phyloP scores from a whole-genome alignment of 2,329 filamentous ascomycete species.

The Fusarium nurragi region DNA sequence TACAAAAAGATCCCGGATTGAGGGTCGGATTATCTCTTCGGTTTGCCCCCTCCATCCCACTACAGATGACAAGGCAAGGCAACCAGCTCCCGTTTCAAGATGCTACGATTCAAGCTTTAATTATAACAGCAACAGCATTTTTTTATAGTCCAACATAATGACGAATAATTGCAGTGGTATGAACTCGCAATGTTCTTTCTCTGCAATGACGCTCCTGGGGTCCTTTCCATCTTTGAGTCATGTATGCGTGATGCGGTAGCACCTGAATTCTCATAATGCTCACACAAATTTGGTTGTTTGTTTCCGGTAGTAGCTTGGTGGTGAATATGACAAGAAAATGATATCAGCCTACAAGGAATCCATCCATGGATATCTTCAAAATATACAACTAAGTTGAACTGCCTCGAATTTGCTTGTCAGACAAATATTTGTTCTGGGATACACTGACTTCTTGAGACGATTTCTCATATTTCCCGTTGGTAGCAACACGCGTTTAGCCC shows the following conservation, averaged over 20 bases:
- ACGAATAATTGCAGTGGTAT: neutral
- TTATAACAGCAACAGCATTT: neutral
- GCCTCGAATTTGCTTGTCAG: too few species aligned
- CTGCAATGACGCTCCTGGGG: neutral
- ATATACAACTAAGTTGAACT: too few species aligned
- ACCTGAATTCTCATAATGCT: neutral
- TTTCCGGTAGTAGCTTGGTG: neutral
- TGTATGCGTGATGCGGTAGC: too few species aligned
- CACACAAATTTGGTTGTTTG: neutral
- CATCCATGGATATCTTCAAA: neutral
- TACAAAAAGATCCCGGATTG: slow-evolving; percentile 29
- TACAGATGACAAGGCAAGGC: neutral
- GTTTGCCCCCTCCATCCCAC: slow-evolving; percentile 9
- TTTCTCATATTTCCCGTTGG: too few species aligned
- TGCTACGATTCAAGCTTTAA: neutral
- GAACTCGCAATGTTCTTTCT: neutral
- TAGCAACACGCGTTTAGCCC: too few species aligned
- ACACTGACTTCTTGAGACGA: too few species aligned
- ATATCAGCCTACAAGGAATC: neutral
- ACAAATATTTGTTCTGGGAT: too few species aligned
- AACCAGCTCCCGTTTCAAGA: neutral
- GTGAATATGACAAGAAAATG: neutral
- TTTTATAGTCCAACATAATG: neutral
- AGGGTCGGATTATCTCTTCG: slow-evolving; percentile 44
- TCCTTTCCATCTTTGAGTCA: too few species aligned